Conservation (phyloP, 306 rosid species). For the Glycine tomentella region DNA sequence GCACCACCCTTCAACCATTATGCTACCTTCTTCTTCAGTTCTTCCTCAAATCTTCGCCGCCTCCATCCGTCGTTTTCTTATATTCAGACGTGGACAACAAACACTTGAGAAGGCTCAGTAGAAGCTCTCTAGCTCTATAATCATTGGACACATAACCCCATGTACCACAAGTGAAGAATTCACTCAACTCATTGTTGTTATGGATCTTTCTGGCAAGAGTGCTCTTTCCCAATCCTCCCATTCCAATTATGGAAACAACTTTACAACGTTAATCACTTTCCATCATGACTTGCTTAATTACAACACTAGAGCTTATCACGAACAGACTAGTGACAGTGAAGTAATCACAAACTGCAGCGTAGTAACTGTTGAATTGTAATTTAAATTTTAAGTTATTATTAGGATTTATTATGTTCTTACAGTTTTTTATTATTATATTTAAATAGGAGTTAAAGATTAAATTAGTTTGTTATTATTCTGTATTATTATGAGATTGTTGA, state of each 20-base stretch:
- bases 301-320: not conserved
- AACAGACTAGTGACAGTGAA: not conserved
- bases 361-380: too few species aligned
- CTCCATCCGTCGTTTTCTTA: not conserved
- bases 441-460: too few species aligned
- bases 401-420: too few species aligned
- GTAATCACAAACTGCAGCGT: not conserved
- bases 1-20: not conserved
- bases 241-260: conserved; percentile 22
- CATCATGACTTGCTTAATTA: not conserved
- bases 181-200: not conserved
- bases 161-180: not conserved
- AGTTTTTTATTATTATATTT: too few species aligned
- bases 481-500: too few species aligned
- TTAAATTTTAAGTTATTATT: too few species aligned
- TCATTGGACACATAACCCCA: conserved; percentile 34
- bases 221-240: conserved; percentile 45
- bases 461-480: too few species aligned
- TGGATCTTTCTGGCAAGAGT: conserved; percentile 35
- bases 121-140: not conserved
- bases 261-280: not conserved
- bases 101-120: not conserved
- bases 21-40: not conserved
- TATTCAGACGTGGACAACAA: not conserved
- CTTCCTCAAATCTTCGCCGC: not conserved